Conservation (phyloP, 2,329 filamentous ascomycete genomes). For the Cordyceps sp. region DNA sequence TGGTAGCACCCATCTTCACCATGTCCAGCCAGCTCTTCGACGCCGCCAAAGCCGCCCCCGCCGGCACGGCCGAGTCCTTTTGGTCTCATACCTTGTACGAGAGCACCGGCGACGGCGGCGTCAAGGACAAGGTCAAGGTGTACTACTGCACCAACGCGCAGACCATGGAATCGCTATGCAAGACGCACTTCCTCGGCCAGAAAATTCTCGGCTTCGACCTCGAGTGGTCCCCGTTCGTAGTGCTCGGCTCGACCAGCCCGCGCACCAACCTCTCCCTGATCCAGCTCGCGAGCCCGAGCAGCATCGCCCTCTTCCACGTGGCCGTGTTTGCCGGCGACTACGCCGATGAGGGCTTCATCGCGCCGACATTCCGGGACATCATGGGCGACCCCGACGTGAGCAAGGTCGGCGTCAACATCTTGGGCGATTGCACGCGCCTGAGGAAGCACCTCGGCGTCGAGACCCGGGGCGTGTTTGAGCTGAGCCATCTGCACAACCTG, state of each 20-base stretch:
- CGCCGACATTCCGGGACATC: constrained; percentile 52
- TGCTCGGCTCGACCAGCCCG: constrained; percentile 25
- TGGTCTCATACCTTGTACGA: constrained; percentile 58
- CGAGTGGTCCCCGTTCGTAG: constrained; percentile 54
- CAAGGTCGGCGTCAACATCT: constrained; percentile 69
- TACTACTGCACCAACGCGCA: constrained; percentile 60
- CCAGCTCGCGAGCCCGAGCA: constrained; percentile 62
- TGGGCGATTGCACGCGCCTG: constrained; percentile 53
- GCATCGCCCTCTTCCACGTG: constrained; percentile 69
- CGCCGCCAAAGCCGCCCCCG: constrained; percentile 27
- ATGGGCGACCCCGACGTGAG: constrained; percentile 53
- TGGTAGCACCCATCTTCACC: constrained; percentile 12
- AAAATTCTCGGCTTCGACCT: constrained; percentile 74
- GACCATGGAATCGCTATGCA: constrained; percentile 48
- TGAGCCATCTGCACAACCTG: constrained; percentile 68
- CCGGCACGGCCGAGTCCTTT: constrained; percentile 32
- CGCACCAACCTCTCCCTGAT: constrained; percentile 65
- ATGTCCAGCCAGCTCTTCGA: constrained; percentile 14
- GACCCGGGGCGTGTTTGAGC: constrained; percentile 54
- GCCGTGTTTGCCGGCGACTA: constrained; percentile 42
- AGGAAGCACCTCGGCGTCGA: constrained; percentile 48
- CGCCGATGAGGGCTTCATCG: too few relatives aligned
- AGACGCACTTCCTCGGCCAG: constrained; percentile 50
- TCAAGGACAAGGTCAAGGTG: constrained; percentile 41
- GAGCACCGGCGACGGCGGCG: constrained; percentile 22